Evolutionary conservation across 768 basidiomycete species (phyloP), one percentile per base, ranked within the genome.

Genomic region (Arthromyces matolae): DNA sequence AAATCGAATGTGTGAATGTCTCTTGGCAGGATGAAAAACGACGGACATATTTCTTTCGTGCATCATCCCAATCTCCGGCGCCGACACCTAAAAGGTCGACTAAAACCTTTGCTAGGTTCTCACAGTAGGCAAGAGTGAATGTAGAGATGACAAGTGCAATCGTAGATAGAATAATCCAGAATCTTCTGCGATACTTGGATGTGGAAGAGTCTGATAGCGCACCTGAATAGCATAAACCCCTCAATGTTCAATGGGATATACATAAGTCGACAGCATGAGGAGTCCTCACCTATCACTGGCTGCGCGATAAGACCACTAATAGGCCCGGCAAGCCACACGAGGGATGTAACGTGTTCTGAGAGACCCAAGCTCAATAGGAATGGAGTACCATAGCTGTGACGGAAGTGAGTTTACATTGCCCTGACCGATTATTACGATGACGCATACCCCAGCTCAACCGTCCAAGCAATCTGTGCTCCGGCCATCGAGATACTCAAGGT

Each of bases 291-390:
- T 57, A 99, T 96, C 46, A 98, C 76, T n/a, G 96, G 96, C 64
- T 99, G 96, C 4, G 93, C 93, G 42, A 99, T 72, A 37, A 99
- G 74, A 13, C 96, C 96, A 52, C 90, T 93, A 51, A 99, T 91
- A 4, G 96, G 96, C 8, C 95, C 89, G 47, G 89, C 89, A 31
- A 91, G 76, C 96, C 96, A 99, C 28, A 99, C 95, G 7, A 97
- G 78, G 45, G 90, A 88, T 0, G 96, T 97, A 13, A 93, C 71
- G 61, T 91, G 84, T 62, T 93, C 94, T 0, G 92, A 85, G 22
- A 98, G 67, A 42, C 77, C 77, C 33, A 79, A 69, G 16, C 57
- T 56, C 12, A 95, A 76, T 31, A 98, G 73, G 65, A 96, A 96
- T 1, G 95, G 95, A 4, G 95, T 97, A 29, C 95, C 95, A 59